Evolutionary conservation across 2,329 filamentous ascomycete species (phyloP), one percentile per base, ranked within the genome.

Genomic region (Neurospora sp.): DNA sequence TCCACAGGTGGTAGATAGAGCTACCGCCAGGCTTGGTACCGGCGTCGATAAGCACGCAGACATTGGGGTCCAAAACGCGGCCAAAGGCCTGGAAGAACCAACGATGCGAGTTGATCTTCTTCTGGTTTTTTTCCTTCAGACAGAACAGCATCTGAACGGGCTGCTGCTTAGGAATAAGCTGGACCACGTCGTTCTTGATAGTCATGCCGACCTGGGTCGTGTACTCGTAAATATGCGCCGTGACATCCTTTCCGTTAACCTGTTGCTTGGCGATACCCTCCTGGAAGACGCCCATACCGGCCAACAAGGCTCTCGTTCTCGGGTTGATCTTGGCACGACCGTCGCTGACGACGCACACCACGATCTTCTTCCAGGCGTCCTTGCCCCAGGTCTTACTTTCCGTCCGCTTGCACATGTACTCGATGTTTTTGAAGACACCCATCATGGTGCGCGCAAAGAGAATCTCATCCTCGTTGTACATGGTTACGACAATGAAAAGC

Each of bases 11-110:
- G 81, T 99, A 99, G 78, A 99, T 96, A 23, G 95, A 98, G 79
- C 93, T 93, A 73, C 90, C 92, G 68, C 96, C 96, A 0, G 96
- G 96, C 75, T 93, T 94, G 0, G 96, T 99, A 83, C 96, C 96
- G 1, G 96, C 96, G 81, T 99, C 96, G 74, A 99, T 88, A 68
- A 99, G 86, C 11, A 98, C 95, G 77, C 96, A 98, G 75, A 99
- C 97, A 77, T 98, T 98, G 46, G 96, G 96, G 73, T 98, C 91
- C 65, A 99, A 82, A 3, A 98, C 92, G 28, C 90, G 88, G 39
- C 96, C 96, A 79, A 99, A 99, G 0, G 95, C 96, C 75, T 96
- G 91, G 86, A 99, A 99, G 83, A 99, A 98, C 96, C 96, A 99
- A 79, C 96, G 86, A 80, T 99, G 96, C 0, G 96, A 98, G 79